Base-by-base conservation (phyloP, 495 filamentous ascomycete species). In the Talaromyces adpressus region DNA sequence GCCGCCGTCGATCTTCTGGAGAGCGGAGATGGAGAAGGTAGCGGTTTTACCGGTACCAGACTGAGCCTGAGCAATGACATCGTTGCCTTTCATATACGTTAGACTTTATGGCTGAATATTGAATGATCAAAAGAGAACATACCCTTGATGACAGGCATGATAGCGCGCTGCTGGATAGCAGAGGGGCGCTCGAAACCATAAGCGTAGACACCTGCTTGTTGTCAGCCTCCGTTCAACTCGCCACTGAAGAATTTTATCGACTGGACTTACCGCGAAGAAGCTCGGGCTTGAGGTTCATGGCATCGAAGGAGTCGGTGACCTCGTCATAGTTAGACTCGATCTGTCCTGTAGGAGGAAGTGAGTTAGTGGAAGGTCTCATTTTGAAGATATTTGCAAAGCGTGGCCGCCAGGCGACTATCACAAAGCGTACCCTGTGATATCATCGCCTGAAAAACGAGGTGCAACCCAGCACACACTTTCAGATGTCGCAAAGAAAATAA, bases 251-350 rank as follows among this genome's bases (percentile, higher is more conserved):
- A 52, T 57, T 53, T 32, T 29, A 18, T 56, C 20, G 56, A 25
- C 16, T 11, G 25, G 57, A 80, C 88, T 81, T 87, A 94, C 91
- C 94, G 82, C 94, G 93, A 71, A 98, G 89, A 72, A 98, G 87
- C 85, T 98, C 94, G 57, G 89, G 70, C 85, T 95, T 96, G 72
- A 98, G 85, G 80, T 89, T 87, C 94, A 98, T 98, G 66, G 92
- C 84, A 80, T 98, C 94, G 79, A 98, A 98, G 63, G 92, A 96
- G 80, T 99, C 94, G 77, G 93, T 94, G 71, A 93, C 91, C 86
- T 99, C 95, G 86, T 99, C 94, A 82, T 99, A 99, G 90, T 98
- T 99, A 72, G 93, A 97, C 83, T 98, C 94, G 83, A 99, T 98
- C 82, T 93, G 90, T 75, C 90, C 95, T 96, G 80, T 73, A 61